These are phyloP conservation scores for Fragilaria radians DNA, from an alignment of 108 stramenopile species.

Conservation along the genomic window DNA sequence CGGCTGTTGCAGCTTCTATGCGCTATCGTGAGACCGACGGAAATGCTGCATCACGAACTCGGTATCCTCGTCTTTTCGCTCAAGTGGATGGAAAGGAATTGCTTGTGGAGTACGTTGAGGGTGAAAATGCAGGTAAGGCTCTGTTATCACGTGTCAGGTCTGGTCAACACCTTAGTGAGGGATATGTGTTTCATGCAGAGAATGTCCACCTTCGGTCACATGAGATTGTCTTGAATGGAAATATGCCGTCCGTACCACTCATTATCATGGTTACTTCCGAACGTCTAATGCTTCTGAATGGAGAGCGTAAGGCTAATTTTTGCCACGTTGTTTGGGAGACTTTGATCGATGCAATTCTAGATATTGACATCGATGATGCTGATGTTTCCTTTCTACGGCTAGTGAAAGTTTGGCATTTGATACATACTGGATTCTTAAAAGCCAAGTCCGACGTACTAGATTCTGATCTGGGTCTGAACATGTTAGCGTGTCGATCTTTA, in stretches of 20 bases:
- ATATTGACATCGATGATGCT: slow-evolving; percentile 15
- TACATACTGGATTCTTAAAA: background rate
- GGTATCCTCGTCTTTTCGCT: slow-evolving; percentile 57
- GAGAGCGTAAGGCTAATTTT: slow-evolving; percentile 28
- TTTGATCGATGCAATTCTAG: slow-evolving; percentile 30
- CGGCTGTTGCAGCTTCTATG: slow-evolving; percentile 3
- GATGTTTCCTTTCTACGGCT: background rate
- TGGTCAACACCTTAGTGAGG: slow-evolving; percentile 52
- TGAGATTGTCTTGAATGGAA: background rate
- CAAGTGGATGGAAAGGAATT: slow-evolving; percentile 45
- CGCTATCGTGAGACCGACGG: slow-evolving; percentile 5
- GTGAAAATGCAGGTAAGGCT: slow-evolving; percentile 58
- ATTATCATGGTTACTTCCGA: slow-evolving; percentile 52
- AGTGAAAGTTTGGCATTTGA: slow-evolving; percentile 4
- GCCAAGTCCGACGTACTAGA: background rate
- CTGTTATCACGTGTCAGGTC: slow-evolving; percentile 44
- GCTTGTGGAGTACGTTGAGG: slow-evolving; percentile 55
- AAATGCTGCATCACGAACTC: slow-evolving; percentile 15
- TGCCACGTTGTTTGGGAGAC: slow-evolving; percentile 52
- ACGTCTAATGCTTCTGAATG: slow-evolving; percentile 36
- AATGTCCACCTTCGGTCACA: slow-evolving; percentile 13
- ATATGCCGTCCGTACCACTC: slow-evolving; percentile 8
- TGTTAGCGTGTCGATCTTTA: slow-evolving; percentile 1
- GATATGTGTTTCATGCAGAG: slow-evolving; percentile 48
- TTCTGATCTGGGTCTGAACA: background rate